A percentile compares a stretch with the other conserved stretches of the same genome.
These are phyloP conservation scores for Carex kokanica DNA, from an alignment of 176 grass and related monocot species.

Conservation along the genomic window DNA sequence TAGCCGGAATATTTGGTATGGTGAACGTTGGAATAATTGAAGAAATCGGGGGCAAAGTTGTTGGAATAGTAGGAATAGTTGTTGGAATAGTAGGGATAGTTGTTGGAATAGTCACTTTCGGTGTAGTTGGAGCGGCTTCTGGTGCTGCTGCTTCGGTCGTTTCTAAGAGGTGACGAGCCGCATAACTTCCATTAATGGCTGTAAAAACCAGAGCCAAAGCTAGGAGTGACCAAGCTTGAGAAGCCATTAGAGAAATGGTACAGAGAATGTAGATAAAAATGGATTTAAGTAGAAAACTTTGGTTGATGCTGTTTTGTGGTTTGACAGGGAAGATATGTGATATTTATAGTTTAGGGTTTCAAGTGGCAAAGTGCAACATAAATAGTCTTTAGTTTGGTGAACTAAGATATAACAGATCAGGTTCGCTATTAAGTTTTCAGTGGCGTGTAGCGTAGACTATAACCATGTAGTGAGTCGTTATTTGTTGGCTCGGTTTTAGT, in stretches of 20 bases:
- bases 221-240: constrained; percentile 29
- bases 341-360: constrained; percentile 12
- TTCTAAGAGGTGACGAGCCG: constrained; percentile 54
- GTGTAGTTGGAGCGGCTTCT: constrained; percentile 25
- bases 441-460: background rate
- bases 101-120: constrained; percentile 29
- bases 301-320: constrained; percentile 12
- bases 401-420: background rate
- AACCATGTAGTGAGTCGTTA: background rate
- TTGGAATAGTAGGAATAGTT: background rate
- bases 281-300: background rate
- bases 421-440: background rate
- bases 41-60: constrained; percentile 32
- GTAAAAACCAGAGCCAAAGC: constrained; percentile 41
- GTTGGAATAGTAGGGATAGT: constrained; percentile 7
- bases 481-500: background rate
- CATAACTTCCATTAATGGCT: constrained; percentile 43
- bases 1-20: background rate
- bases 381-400: constrained; percentile 21
- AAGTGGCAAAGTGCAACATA: background rate
- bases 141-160: constrained; percentile 38
- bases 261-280: background rate
- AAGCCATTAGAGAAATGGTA: constrained; percentile 40
- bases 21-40: background rate
- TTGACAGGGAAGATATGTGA: background rate